A percentile compares a stretch with the other conserved stretches of the same genome.
Evolutionary conservation across 2,329 filamentous ascomycete genomes (phyloP).

Genomic region (Sporothrix phasma): DNA sequence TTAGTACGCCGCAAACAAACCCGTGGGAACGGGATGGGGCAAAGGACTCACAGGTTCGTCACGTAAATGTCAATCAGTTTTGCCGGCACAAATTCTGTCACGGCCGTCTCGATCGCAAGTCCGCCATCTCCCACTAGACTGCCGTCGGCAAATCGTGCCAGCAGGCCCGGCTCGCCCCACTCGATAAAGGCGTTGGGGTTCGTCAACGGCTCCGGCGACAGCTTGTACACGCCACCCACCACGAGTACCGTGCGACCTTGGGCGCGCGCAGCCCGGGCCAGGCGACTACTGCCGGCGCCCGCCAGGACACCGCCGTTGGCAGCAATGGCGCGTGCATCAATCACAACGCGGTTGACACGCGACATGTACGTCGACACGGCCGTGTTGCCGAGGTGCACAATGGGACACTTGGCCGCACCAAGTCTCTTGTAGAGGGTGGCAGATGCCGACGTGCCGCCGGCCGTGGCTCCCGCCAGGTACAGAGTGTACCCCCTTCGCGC

Average conservation of each 20-base stretch:
- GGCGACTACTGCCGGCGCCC: slow-evolving; percentile 70
- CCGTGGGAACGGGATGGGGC: slow-evolving; percentile 28
- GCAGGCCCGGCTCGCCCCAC: slow-evolving; percentile 69
- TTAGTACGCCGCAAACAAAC: background rate
- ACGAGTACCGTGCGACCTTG: slow-evolving; percentile 80
- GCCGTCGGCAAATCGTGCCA: slow-evolving; percentile 70
- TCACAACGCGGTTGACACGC: slow-evolving; percentile 86
- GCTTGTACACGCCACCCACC: slow-evolving; percentile 83
- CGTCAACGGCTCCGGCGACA: slow-evolving; percentile 82
- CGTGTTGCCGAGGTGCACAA: slow-evolving; percentile 75
- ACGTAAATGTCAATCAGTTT: slow-evolving; percentile 73
- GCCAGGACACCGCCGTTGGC: slow-evolving; percentile 81
- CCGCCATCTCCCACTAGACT: slow-evolving; percentile 55
- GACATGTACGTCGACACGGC: slow-evolving; percentile 92
- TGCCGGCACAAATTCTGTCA: slow-evolving; percentile 73
- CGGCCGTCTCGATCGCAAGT: slow-evolving; percentile 66
- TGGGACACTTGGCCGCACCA: slow-evolving; percentile 64
- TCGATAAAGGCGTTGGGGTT: slow-evolving; percentile 75
- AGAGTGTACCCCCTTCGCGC: slow-evolving; percentile 90
- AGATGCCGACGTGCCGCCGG: slow-evolving; percentile 27
- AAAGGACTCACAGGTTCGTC: slow-evolving; percentile 52
- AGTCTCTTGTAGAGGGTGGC: slow-evolving; percentile 66
- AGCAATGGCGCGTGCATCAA: slow-evolving; percentile 78
- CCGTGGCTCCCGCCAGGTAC: slow-evolving; percentile 49
- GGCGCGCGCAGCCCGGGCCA: slow-evolving; percentile 75